Conservation (phyloP, 2,329 filamentous ascomycete genomes). For the Pseudocercospora crystallina region DNA sequence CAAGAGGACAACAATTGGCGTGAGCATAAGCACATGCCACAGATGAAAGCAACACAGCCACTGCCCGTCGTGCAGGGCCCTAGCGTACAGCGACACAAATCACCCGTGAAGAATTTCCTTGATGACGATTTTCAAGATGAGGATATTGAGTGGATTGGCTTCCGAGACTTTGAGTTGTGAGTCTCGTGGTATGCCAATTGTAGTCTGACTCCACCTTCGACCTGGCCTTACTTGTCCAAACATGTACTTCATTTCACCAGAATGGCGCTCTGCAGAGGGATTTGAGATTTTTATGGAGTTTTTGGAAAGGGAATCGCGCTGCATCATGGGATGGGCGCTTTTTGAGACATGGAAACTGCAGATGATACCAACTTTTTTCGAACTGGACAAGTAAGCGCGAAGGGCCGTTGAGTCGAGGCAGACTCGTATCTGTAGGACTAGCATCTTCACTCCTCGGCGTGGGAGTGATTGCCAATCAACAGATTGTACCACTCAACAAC, state of each 20-base stretch:
- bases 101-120: slow-evolving; percentile 37
- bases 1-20: slow-evolving; percentile 52
- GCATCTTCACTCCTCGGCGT: slow-evolving; percentile 14
- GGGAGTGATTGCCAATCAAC: slow-evolving; percentile 15
- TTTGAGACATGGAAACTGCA: slow-evolving; percentile 21
- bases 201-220: slow-evolving; percentile 11
- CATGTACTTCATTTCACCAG: no score
- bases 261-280: slow-evolving; percentile 17
- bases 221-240: slow-evolving; percentile 5
- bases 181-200: slow-evolving; percentile 72
- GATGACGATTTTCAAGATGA: slow-evolving; percentile 50
- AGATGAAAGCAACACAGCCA: slow-evolving; percentile 20
- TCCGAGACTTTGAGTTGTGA: no score
- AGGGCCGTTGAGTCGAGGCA: slow-evolving; percentile 6
- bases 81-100: slow-evolving; percentile 23
- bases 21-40: slow-evolving; percentile 37
- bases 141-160: slow-evolving; percentile 72
- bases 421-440: slow-evolving; percentile 11
- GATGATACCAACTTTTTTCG: slow-evolving; percentile 21
- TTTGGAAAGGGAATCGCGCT: slow-evolving; percentile 14
- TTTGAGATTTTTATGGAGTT: slow-evolving; percentile 12
- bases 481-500: slow-evolving; percentile 10
- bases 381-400: slow-evolving; percentile 19
- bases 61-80: slow-evolving; percentile 10
- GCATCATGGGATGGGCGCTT: slow-evolving; percentile 8